phyloP scores from a whole-genome alignment of 2,329 filamentous ascomycete genomes.

The Orbilia blumenaviensis region DNA sequence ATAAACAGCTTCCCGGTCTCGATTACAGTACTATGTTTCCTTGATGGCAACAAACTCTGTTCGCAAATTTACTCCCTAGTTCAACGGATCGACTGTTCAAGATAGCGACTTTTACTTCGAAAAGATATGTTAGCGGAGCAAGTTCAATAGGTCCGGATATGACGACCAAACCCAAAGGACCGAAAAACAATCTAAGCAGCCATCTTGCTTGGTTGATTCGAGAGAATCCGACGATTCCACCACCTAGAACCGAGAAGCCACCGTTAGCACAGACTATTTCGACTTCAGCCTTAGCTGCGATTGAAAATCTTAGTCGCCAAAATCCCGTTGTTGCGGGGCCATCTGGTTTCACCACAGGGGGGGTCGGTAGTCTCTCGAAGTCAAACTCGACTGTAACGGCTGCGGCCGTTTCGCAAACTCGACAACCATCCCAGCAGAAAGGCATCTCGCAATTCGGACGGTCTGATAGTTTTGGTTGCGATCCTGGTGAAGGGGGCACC shows the following conservation, averaged over 20 bases:
- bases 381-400: background rate
- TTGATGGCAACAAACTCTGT: background rate
- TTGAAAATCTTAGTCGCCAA: constrained; percentile 29
- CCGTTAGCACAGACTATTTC: constrained; percentile 21
- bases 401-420: background rate
- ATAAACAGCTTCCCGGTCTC: constrained; percentile 11
- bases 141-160: constrained; percentile 27
- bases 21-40: background rate
- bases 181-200: constrained; percentile 52
- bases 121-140: constrained; percentile 34
- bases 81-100: background rate
- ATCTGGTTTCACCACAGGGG: background rate
- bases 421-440: constrained; percentile 1
- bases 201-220: constrained; percentile 54
- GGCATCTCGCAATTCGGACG: background rate
- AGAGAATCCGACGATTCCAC: constrained; percentile 47
- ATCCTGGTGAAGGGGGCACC: background rate
- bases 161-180: constrained; percentile 48
- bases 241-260: constrained; percentile 33
- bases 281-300: constrained; percentile 39
- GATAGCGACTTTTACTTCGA: constrained; percentile 5
- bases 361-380: background rate
- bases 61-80: background rate
- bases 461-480: constrained; percentile 7
- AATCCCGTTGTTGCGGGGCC: background rate